These are phyloP conservation scores for Pythium oligandrum DNA, from an alignment of 352 stramenopile species.

Conservation along the genomic window DNA sequence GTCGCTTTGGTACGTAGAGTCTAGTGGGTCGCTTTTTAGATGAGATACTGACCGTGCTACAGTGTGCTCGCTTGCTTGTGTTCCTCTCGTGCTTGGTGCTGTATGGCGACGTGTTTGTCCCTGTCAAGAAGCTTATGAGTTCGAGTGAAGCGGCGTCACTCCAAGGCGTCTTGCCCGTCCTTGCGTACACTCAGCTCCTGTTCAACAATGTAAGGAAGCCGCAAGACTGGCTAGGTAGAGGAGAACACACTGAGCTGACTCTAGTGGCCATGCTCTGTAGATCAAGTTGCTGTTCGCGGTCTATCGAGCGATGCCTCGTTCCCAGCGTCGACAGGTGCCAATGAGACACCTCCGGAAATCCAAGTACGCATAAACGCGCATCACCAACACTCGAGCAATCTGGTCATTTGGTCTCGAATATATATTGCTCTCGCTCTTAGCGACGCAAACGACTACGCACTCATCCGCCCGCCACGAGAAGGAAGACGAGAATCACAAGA, in stretches of 20 bases:
- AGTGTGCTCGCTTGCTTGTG: slow-evolving; percentile 60
- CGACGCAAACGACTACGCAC: background rate
- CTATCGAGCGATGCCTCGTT: no score
- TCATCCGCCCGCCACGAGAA: slow-evolving; percentile 58
- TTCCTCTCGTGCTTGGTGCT: slow-evolving; percentile 46
- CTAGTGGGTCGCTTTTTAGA: background rate
- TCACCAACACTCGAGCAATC: no score
- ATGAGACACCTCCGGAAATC: no score
- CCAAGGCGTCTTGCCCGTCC: slow-evolving; percentile 2
- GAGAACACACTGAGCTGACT: no score
- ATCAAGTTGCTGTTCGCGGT: no score
- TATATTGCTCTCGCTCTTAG: no score
- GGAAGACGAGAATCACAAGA: slow-evolving; percentile 83
- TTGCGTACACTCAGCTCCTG: slow-evolving; percentile 12
- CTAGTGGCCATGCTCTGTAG: no score
- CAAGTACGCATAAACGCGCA: no score
- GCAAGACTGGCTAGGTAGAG: no score
- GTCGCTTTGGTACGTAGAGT: slow-evolving; percentile 32
- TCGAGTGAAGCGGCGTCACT: slow-evolving; percentile 2
- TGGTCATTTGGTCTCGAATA: no score
- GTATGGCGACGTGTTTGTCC: slow-evolving; percentile 54
- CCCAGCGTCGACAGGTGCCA: no score
- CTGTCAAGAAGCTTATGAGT: slow-evolving; percentile 20
- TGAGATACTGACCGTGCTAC: background rate
- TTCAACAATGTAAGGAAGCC: slow-evolving; percentile 12